These are phyloP conservation scores for Wallacemonas sp. DNA, from an alignment of 208 protist genomes.

Conservation along the genomic window DNA sequence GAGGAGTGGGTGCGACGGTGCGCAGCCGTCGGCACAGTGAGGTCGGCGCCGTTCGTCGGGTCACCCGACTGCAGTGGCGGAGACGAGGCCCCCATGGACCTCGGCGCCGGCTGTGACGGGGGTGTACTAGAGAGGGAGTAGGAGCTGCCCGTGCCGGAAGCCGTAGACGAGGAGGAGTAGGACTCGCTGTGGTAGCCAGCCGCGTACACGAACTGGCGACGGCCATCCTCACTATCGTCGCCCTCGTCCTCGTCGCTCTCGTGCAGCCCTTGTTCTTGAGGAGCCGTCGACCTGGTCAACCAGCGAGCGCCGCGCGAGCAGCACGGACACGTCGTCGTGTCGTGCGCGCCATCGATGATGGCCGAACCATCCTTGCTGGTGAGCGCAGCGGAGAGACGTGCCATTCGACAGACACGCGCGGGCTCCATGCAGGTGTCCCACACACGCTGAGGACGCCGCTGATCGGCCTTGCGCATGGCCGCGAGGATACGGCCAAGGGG, in stretches of 20 bases:
- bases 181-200: slow-evolving; percentile 24
- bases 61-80: too few relatives aligned
- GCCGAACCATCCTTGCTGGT: neutral
- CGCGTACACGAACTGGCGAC: slow-evolving; percentile 10
- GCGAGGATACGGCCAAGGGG: slow-evolving; percentile 25
- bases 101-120: too few relatives aligned
- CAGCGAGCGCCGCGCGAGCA: too few relatives aligned
- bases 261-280: neutral
- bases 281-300: too few relatives aligned
- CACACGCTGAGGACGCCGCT: slow-evolving; percentile 5
- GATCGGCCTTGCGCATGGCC: slow-evolving; percentile 36
- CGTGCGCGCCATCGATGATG: neutral
- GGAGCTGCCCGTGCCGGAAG: too few relatives aligned
- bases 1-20: too few relatives aligned
- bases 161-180: neutral
- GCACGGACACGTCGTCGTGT: too few relatives aligned
- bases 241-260: slow-evolving; percentile 4
- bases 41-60: too few relatives aligned
- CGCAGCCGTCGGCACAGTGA: too few relatives aligned
- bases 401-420: slow-evolving; percentile 1
- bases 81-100: too few relatives aligned
- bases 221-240: neutral
- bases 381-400: neutral
- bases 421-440: neutral
- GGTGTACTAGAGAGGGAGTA: too few relatives aligned